phyloP scores from a whole-genome alignment of 2,329 filamentous ascomycete genomes.

The Beauveria sp. region DNA sequence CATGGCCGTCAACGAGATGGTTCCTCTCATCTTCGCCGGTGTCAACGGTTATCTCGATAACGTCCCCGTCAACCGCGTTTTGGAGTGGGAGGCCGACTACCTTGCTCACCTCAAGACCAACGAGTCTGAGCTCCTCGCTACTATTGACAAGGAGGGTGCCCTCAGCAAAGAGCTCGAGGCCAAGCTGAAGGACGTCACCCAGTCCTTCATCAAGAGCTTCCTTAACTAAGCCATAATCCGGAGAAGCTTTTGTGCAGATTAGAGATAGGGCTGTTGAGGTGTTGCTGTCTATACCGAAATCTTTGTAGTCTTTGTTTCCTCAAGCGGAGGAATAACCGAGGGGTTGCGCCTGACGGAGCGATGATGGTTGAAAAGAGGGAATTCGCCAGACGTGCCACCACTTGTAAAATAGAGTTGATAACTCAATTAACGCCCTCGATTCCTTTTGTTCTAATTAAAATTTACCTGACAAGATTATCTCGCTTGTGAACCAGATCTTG shows the following conservation, averaged over 20 bases:
- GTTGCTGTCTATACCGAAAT: constrained; percentile 41
- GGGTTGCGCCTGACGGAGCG: constrained; percentile 41
- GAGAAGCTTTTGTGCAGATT: constrained; percentile 22
- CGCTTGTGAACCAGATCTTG: not conserved
- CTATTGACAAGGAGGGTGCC: constrained; percentile 91
- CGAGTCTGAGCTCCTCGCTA: constrained; percentile 73
- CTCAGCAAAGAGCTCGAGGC: constrained; percentile 90
- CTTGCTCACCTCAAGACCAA: constrained; percentile 84
- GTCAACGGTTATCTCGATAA: constrained; percentile 91
- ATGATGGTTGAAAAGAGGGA: constrained; percentile 33
- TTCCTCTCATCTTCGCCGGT: constrained; percentile 98
- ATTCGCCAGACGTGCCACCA: constrained; percentile 43
- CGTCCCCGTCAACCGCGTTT: constrained; percentile 85
- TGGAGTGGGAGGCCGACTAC: constrained; percentile 92
- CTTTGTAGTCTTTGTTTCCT: constrained; percentile 36
- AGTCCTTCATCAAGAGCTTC: constrained; percentile 92
- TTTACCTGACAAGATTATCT: constrained; percentile 15
- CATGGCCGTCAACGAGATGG: constrained; percentile 99
- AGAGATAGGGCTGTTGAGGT: constrained; percentile 28
- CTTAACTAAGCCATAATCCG: constrained; percentile 27
- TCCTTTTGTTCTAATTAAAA: constrained; percentile 41
- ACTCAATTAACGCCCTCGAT: constrained; percentile 55
- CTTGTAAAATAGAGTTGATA: constrained; percentile 58
- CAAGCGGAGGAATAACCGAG: constrained; percentile 36
- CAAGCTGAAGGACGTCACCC: constrained; percentile 69